Evolutionary conservation across 2,329 filamentous ascomycete species (phyloP).

Genomic region (Trichoderma semiorbis): DNA sequence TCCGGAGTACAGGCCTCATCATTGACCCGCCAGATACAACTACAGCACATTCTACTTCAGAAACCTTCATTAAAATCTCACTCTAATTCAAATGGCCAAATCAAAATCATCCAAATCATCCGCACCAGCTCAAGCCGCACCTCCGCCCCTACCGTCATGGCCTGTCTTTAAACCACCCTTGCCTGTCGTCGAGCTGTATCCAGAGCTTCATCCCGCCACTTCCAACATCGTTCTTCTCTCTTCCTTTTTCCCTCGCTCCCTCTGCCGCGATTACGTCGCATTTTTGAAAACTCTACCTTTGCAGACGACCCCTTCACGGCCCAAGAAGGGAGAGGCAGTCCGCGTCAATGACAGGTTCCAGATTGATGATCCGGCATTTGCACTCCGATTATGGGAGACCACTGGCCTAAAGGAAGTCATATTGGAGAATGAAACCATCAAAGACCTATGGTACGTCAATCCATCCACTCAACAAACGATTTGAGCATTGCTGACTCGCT

Average conservation of each 20-base stretch:
- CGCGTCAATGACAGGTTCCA: slow-evolving; percentile 90
- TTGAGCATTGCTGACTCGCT: neutral
- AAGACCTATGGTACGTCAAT: slow-evolving; percentile 43
- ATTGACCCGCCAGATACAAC: neutral
- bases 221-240: slow-evolving; percentile 69
- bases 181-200: slow-evolving; percentile 59
- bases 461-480: neutral
- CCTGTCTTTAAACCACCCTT: slow-evolving; percentile 67
- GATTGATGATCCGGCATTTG: slow-evolving; percentile 71
- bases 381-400: slow-evolving; percentile 69
- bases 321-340: slow-evolving; percentile 75
- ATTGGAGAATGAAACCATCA: slow-evolving; percentile 37
- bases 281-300: slow-evolving; percentile 69
- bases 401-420: slow-evolving; percentile 69
- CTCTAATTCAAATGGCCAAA: slow-evolving; percentile 31
- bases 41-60: neutral
- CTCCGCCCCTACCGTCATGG: slow-evolving; percentile 52
- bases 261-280: slow-evolving; percentile 73
- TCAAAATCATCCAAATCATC: slow-evolving; percentile 30
- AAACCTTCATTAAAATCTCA: neutral
- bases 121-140: slow-evolving; percentile 5
- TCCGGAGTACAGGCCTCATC: neutral
- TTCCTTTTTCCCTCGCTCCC: slow-evolving; percentile 68
- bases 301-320: slow-evolving; percentile 72
- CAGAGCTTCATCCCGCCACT: slow-evolving; percentile 49